Base-by-base conservation (phyloP, 2,329 filamentous ascomycete genomes). In the Rhynchosporium graminicola region DNA sequence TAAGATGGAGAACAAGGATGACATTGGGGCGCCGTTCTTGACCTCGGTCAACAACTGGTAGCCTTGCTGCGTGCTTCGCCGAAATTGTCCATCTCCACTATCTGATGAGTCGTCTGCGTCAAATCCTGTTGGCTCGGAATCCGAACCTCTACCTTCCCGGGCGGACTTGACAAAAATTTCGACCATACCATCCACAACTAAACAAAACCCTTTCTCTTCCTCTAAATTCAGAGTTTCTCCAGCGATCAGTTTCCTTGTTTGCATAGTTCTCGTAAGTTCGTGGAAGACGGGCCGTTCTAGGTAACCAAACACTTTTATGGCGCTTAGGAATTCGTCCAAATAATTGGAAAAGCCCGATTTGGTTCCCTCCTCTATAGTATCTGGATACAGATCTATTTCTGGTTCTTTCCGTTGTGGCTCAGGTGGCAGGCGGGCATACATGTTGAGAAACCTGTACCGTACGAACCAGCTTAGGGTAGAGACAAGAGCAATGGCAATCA, bases 241-340 rank as follows among this genome's bases (percentile, higher is more conserved):
- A 4, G 95, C 94, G 71, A 98, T 96, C 56, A 99, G 82, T 77
- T 97, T 97, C 70, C 92, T 84, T 26, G 96, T 99, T 79, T 99
- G 95, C 95, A 99, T 99, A 63, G 93, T 97, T 63, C 95, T 83
- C 0, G 95, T 99, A 70, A 99, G 84, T 77, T 99, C 95, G 73
- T 99, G 96, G 73, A 99, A 99, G 47, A 99, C 95, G 0, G 95
- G 92, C 31, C 95, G 87, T 75, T 99, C 95, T 48, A 99, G 80
- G 73, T 98, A 99, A 8, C 95, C 95, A 77, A 99, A 99, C 62
- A 99, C 95, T 77, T 98, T 99, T 79, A 99, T 99, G 36, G 96
- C 95, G 74, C 93, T 98, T 28, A 99, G 80, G 71, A 99, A 99
- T 75, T 99, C 96, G 76, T 99, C 95, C 31, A 99, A 82, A 70